Conservation (phyloP, 495 filamentous ascomycete species). For the Podospora pseudocomata region DNA sequence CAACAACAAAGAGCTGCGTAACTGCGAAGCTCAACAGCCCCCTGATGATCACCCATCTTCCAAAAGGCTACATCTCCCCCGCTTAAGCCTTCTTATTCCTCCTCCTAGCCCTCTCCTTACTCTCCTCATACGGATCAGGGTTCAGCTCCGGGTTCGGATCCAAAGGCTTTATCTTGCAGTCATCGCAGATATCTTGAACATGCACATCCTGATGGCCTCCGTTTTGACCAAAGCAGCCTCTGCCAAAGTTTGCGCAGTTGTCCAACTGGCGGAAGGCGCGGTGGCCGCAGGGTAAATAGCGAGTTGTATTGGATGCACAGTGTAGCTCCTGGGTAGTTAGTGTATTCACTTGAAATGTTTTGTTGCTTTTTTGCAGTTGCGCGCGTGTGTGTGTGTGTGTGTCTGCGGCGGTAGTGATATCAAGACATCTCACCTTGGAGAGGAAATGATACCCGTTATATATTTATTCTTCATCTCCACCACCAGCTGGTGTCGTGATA, state of each 20-base stretch:
- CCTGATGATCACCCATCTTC: too few relatives aligned
- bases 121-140: neutral
- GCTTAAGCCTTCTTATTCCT: neutral
- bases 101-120: neutral
- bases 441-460: too few relatives aligned
- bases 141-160: neutral
- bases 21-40: too few relatives aligned
- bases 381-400: too few relatives aligned
- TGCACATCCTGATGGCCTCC: slow-evolving; percentile 19
- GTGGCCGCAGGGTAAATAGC: slow-evolving; percentile 25
- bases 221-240: slow-evolving; percentile 21
- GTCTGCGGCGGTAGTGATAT: too few relatives aligned
- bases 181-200: slow-evolving; percentile 16
- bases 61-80: too few relatives aligned
- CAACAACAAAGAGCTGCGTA: too few relatives aligned
- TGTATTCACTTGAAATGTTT: neutral
- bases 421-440: too few relatives aligned
- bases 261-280: slow-evolving; percentile 25
- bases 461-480: too few relatives aligned
- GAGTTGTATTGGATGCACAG: slow-evolving; percentile 26
- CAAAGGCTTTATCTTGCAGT: neutral
- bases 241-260: slow-evolving; percentile 25
- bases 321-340: too few relatives aligned
- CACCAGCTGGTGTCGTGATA: too few relatives aligned
- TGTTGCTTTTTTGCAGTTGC: neutral